Base-by-base conservation (phyloP, 1,284 basidiomycete genomes). In the Flammula alnicola region DNA sequence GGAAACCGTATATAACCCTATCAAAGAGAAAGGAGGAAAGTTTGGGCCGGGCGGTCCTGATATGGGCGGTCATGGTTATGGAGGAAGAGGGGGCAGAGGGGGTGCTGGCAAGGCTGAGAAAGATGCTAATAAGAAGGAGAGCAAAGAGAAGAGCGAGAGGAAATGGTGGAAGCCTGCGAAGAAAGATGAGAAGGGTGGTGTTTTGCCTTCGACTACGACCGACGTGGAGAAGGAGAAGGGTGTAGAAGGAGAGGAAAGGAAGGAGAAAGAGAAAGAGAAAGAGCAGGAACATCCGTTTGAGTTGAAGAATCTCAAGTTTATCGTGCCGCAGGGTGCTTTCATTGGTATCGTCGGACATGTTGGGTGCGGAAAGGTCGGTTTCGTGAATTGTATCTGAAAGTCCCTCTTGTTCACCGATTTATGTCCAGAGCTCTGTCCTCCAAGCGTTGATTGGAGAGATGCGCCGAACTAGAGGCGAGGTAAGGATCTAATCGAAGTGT, bases 391-490 rank as follows among this genome's bases (percentile, higher is more conserved):
- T 37, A 10, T 12, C 14, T 16, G 16, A 5, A 31, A 32, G 6
- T 12, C 25, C 19, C 39, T 5, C 11, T 12, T 5, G 29, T 70
- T 74, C 49, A 71, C 74, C 9, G 30, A n/a, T 17, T n/a, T 47
- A 16, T 17, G n/a, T 58, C 32, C 31, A 82, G 80, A 83, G 80
- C 39, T 86, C 84, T 1, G 65, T 88, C 16, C 68, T 90, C 8
- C 84, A 88, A 61, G 82, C 81, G 2, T 63, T 91, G 32, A 84
- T 93, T 47, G 90, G 91, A 10, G 91, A 93, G 65, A 92, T 93
- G 89, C 74, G 83, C 35, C 78, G 77, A 57, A 77, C 75, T 2
- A 58, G 72, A 5, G 89, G 90, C 2, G 62, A 70, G 64, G 80
- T 81, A 58, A 9, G 72, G n/a, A 32, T 11, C 12, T 14, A 2